Conservation (phyloP, 768 basidiomycete genomes). For the Pleurotus salmoneostramineus region DNA sequence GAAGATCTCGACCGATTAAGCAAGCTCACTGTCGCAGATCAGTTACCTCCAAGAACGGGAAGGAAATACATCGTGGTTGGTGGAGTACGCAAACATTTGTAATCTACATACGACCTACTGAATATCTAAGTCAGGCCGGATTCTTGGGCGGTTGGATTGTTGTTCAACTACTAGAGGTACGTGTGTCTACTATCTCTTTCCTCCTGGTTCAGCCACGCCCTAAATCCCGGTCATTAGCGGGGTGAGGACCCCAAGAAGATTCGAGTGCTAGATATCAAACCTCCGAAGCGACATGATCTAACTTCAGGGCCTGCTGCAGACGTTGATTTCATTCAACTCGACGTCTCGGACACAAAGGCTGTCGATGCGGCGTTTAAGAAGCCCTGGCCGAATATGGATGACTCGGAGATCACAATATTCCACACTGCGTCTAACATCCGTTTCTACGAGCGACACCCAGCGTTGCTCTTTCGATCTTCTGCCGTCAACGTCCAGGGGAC, state of each 20-base stretch:
- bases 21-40: conserved; percentile 31
- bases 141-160: conserved; percentile 81
- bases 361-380: conserved; percentile 59
- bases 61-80: conserved; percentile 75
- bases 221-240: conserved; percentile 26
- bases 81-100: conserved; percentile 44
- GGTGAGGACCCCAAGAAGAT: conserved; percentile 68
- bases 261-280: conserved; percentile 63
- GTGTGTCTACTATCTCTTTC: neutral
- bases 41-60: conserved; percentile 66
- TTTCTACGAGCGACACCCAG: conserved; percentile 62
- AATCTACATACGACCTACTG: neutral
- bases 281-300: conserved; percentile 55
- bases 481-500: conserved; percentile 68
- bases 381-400: conserved; percentile 47
- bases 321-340: conserved; percentile 54
- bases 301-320: conserved; percentile 45
- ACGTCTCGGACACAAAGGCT: conserved; percentile 50
- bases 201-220: neutral
- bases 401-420: conserved; percentile 53
- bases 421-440: conserved; percentile 78
- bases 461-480: conserved; percentile 49
- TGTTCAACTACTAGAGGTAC: conserved; percentile 44
- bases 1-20: conserved; percentile 10
- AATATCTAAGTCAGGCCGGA: conserved; percentile 44